Evolutionary conservation across 371 early-diverging fungal species (phyloP).

Genomic region (Mitosporidium daphniae): DNA sequence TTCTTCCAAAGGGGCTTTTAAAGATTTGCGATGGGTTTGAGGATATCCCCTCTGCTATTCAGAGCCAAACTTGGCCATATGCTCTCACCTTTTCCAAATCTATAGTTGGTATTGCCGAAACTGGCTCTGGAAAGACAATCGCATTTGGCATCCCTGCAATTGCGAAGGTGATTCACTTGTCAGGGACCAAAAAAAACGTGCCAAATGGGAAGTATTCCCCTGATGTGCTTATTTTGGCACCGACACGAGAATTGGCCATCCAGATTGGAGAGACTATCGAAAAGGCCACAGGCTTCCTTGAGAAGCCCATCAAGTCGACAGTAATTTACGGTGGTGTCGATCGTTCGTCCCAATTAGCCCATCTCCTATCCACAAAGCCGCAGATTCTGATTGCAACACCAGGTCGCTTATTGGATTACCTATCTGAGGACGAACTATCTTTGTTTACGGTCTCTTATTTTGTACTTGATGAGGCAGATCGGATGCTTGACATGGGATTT

Average conservation of each 20-base stretch:
- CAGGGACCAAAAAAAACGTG: conserved; percentile 34
- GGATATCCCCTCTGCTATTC: conserved; percentile 72
- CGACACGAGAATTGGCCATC: conserved; percentile 63
- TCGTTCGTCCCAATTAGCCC: too few species aligned
- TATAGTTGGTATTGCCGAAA: conserved; percentile 83
- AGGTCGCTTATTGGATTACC: conserved; percentile 81
- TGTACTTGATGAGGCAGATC: conserved; percentile 79
- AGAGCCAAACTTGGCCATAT: conserved; percentile 32
- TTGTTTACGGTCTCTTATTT: conserved; percentile 34
- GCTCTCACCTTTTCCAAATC: conserved; percentile 31
- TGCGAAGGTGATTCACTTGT: conserved; percentile 42
- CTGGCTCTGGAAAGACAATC: conserved; percentile 57
- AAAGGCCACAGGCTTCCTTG: too few species aligned
- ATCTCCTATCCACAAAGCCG: too few species aligned
- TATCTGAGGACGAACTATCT: conserved; percentile 35
- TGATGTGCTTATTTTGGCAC: too few species aligned
- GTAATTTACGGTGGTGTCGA: too few species aligned
- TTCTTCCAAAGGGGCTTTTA: conserved; percentile 13
- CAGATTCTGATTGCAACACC: conserved; percentile 96
- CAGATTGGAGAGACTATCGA: conserved; percentile 67
- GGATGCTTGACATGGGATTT: conserved; percentile 51
- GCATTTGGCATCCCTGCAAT: conserved; percentile 60
- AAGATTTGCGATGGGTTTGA: conserved; percentile 11
- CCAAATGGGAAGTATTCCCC: too few species aligned
- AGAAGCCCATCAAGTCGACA: too few species aligned